Base-by-base conservation (phyloP, 2,329 filamentous ascomycete species). In the Alternaria longipes region DNA sequence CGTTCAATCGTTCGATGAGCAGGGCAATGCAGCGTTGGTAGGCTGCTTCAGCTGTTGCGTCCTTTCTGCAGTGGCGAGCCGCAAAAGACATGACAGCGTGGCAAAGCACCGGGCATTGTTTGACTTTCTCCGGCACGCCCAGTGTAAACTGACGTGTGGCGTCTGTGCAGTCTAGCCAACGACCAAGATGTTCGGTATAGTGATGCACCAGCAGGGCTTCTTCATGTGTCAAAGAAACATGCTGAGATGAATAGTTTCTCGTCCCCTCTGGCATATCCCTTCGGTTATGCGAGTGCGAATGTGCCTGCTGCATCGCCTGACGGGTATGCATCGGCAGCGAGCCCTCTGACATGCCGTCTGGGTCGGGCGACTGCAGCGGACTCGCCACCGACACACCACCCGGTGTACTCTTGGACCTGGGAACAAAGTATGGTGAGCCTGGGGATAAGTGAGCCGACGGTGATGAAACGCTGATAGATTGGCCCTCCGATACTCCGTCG, bases 121-220 rank as follows among this genome's bases (percentile, higher is more conserved):
- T 72, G 54, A 75, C 69, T 26, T 74, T 73, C 16, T 64, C 64
- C 2, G 74, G 74, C 8, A 75, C 65, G 3, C 67, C 64, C 26
- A 75, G 54, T 2, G 74, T 75, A 49, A 76, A 76, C 45, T 74
- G 74, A 11, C 72, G 68, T 16, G 70, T 70, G 11, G 71, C 64
- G 56, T 75, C 72, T 2, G 72, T 74, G 40, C 70, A 74, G 51
- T 76, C 74, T 18, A 76, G 64, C 74, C 74, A 76, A 24, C 73
- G 63, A 16, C 73, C 73, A 22, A 76, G 68, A 45, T 72, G 47
- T 53, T 75, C 71, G 7, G 68, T 68, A 55, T 74, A 76, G 56
- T 75, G 67, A 45, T 74, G 72, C 11, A 76, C 68, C 7, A 76
- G 65, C 18, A 61, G 34, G 11, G 71, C 74, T 54, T 76, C 73